Base-by-base conservation (phyloP, 306 rosid genomes). In the Cicer arietinum region DNA sequence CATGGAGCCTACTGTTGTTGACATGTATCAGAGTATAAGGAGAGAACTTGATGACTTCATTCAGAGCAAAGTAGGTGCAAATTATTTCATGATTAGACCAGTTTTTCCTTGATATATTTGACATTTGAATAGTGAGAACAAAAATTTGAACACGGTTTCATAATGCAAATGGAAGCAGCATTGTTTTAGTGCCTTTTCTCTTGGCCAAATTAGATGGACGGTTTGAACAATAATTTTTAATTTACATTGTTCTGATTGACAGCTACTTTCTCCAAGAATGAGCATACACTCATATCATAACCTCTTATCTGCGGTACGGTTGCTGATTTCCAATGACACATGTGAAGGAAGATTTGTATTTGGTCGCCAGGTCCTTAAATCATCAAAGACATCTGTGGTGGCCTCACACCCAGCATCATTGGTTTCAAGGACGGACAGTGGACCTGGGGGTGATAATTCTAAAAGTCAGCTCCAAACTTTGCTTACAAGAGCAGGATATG, bases 371-470 rank as follows among this genome's bases (percentile, higher is more conserved):
- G 82, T 88, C 82, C 81, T 80, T 67, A 67, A 76, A 66, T 73
- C 92, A 61, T 74, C 85, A 69, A 89, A 85, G 66, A 39, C 82
- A 51, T 81, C 83, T 63, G 76, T 47, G 57, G 4, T 78, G 64
- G 73, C 67, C 64, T 67, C 88, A 65, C 86, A 84, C 46, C 86
- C 89, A 52, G 47, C 40, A 67, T 18, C 82, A 64, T 45, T 82
- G 79, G 83, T 79, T 86, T 89, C 99, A 75, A 90, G 97, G 84
- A 85, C 84, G n/a, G 98, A 86, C 81, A 92, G 97, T 76, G 98
- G 99, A 70, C 99, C 99, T 20, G 99, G 98, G 78, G 99, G 98
- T 50, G 98, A 92, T 77, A 95, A 95, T 82, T 85, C 99, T 9
- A 92, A 95, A 86, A 92, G 98, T 83, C 98, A 86, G 85, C 99